Percentiles rank a stretch among this genome's conserved stretches.
Conservation (phyloP, 345 rosid genomes). For the Gossypium bickii region DNA sequence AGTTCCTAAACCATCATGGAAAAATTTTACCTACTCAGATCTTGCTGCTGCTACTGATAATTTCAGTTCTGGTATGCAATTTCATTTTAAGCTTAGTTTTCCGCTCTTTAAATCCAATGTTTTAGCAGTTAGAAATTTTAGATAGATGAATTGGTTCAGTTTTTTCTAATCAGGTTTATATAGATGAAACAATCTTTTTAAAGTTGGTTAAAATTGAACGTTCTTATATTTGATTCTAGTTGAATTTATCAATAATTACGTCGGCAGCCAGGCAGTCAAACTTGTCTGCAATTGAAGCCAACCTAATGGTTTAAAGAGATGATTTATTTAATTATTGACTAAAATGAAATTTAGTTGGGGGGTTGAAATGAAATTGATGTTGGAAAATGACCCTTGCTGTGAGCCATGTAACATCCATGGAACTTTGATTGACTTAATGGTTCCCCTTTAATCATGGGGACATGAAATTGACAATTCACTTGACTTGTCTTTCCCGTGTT, state of each 20-base stretch:
- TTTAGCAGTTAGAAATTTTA: too few relatives aligned
- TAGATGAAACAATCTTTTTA: neutral
- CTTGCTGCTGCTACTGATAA: conserved; percentile 50
- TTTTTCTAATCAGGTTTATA: neutral
- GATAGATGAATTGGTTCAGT: neutral
- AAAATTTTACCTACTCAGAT: conserved; percentile 45
- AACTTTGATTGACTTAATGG: neutral
- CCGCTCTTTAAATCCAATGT: neutral
- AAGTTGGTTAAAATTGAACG: neutral
- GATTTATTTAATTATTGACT: neutral
- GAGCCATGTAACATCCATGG: too few relatives aligned
- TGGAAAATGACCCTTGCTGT: too few relatives aligned
- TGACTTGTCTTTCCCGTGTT: neutral
- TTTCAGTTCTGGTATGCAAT: conserved; percentile 41
- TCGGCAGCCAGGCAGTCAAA: neutral
- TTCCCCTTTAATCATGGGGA: neutral
- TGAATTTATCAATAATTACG: neutral
- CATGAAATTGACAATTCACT: neutral
- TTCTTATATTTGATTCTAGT: neutral
- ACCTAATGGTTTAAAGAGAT: neutral
- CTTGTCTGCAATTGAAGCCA: neutral
- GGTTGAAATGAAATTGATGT: too few relatives aligned
- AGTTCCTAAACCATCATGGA: conserved; percentile 51
- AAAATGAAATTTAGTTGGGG: neutral
- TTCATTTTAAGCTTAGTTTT: neutral